These are phyloP conservation scores for Tricholoma bakamatsutake DNA, from an alignment of 768 basidiomycete species.

Conservation along the genomic window DNA sequence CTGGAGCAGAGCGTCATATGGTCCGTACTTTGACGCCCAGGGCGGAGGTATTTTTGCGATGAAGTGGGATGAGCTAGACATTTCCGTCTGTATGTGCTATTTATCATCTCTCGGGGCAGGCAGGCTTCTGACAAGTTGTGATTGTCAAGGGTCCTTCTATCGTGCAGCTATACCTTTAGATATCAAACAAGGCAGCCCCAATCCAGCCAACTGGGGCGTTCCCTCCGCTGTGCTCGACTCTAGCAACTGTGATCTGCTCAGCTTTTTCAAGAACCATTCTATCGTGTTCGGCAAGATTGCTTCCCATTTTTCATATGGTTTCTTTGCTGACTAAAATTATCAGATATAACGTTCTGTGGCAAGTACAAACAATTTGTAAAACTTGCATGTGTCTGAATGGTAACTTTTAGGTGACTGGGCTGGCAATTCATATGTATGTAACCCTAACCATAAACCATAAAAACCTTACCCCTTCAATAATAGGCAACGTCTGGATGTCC, in stretches of 20 bases:
- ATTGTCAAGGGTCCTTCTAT: slow-evolving; percentile 68
- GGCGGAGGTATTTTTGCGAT: slow-evolving; percentile 85
- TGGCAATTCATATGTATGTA: slow-evolving; percentile 58
- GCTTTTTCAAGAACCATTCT: slow-evolving; percentile 63
- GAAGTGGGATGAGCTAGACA: slow-evolving; percentile 80
- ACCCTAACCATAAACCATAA: neutral
- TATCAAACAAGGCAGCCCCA: slow-evolving; percentile 52
- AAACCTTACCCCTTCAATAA: neutral
- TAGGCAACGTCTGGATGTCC: slow-evolving; percentile 61
- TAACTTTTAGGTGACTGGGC: slow-evolving; percentile 67
- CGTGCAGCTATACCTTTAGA: slow-evolving; percentile 70
- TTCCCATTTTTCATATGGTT: slow-evolving; percentile 18
- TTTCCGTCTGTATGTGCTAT: slow-evolving; percentile 62
- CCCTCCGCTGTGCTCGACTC: slow-evolving; percentile 60
- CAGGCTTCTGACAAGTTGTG: slow-evolving; percentile 1
- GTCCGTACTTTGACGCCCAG: slow-evolving; percentile 71
- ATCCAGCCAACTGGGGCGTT: slow-evolving; percentile 62
- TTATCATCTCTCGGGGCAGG: neutral
- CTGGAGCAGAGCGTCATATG: slow-evolving; percentile 79
- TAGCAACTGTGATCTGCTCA: slow-evolving; percentile 47
- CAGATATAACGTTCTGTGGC: slow-evolving; percentile 85
- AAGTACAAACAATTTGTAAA: slow-evolving; percentile 15
- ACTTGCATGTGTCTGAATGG: neutral
- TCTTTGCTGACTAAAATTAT: neutral
- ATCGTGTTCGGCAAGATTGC: slow-evolving; percentile 63